Base-by-base conservation (phyloP, 2,329 filamentous ascomycete genomes). In the Apiospora hydei region DNA sequence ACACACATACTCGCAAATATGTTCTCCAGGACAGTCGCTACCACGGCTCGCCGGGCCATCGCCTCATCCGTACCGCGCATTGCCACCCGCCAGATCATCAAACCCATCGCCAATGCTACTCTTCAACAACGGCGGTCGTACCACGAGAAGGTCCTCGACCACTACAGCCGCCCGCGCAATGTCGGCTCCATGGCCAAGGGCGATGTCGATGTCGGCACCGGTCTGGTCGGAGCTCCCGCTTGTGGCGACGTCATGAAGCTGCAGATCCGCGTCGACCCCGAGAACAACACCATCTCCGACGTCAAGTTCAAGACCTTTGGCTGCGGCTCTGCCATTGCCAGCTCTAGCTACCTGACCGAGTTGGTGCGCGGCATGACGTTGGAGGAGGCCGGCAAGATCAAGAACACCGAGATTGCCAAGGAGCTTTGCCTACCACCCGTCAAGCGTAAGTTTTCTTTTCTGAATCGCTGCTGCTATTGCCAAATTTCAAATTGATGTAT, bases 401-500 rank as follows among this genome's bases (percentile, higher is more conserved):
- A 94, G 86, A 99, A 99, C 85, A 98, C 96, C 4, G 95, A 99
- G 85, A 99, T 99, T 81, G 96, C 96, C 49, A 97, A 97, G 87
- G 97, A 99, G 85, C 84, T 95, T 73, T 95, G 93, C 79, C 83
- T 94, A 79, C 93, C 93, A 46, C 93, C 93, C 71, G 93, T 96
- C 72, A 94, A 95, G 83, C 81, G 91, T 93, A 83, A 85, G 89
- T 77, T 46, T 57, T 64, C 26, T 49, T 66, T 0, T 13, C 49
- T 4, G 26, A 30, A 30, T n/a, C 21, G 3, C 18, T 34, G 14
- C 4, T n/a, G n/a, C 21, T 16, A n/a, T 3, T 70, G 71, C 47
- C 61, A 67, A 43, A 46, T 21, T n/a, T 21, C 30, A 14, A 38
- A 21, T 11, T 3, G 18, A 10, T 18, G 3, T 13, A 10, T 3